Conservation (phyloP, 306 rosid genomes). For the Amphicarpaea edgeworthii region DNA sequence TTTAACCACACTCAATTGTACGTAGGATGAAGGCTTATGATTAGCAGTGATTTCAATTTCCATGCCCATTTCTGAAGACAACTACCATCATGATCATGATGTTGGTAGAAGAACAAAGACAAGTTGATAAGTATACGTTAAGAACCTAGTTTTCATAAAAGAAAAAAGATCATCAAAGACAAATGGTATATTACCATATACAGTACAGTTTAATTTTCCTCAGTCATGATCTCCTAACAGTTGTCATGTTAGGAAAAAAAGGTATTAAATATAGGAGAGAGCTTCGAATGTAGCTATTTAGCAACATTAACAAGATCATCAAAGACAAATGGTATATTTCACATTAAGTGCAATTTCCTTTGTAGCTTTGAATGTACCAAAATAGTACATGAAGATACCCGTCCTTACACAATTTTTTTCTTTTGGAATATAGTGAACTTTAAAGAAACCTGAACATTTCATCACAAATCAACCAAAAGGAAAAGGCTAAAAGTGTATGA, state of each 20-base stretch:
- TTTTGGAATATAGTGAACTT: not conserved
- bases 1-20: too few relatives aligned
- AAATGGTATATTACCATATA: not conserved
- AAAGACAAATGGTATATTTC: not conserved
- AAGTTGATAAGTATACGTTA: too few relatives aligned
- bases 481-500: not conserved
- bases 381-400: not conserved
- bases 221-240: not conserved
- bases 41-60: too few relatives aligned
- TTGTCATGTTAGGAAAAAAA: not conserved
- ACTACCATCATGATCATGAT: too few relatives aligned
- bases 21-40: too few relatives aligned
- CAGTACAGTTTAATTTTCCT: not conserved
- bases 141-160: too few relatives aligned
- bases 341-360: not conserved
- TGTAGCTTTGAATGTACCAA: slow-evolving; percentile 6
- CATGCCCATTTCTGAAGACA: too few relatives aligned
- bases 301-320: too few relatives aligned
- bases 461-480: not conserved
- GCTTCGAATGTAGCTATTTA: not conserved
- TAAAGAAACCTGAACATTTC: slow-evolving; percentile 4
- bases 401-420: not conserved
- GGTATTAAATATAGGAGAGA: not conserved
- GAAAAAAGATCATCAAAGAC: not conserved
- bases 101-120: too few relatives aligned